Conservation (phyloP, 495 filamentous ascomycete species). For the Podospora comata region DNA sequence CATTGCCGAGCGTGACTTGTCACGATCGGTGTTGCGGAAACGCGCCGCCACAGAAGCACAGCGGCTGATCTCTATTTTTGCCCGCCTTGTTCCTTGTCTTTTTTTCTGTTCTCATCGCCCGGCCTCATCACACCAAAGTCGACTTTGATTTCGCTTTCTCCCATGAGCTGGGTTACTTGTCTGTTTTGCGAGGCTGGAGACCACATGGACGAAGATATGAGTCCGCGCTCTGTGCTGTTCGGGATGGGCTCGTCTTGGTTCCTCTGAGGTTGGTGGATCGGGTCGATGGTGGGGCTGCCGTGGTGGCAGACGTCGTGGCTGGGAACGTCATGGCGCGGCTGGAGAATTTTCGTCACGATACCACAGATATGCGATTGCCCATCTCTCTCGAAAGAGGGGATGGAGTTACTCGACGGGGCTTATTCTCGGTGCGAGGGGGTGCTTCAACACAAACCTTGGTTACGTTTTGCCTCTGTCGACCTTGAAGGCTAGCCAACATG, state of each 20-base stretch:
- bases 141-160: slow-evolving; percentile 12
- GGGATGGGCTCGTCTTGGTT: slow-evolving; percentile 34
- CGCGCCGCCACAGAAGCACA: slow-evolving; percentile 99
- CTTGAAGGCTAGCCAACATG: slow-evolving; percentile 19
- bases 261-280: slow-evolving; percentile 39
- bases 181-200: slow-evolving; percentile 37
- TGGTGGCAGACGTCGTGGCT: slow-evolving; percentile 36
- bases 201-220: slow-evolving; percentile 81
- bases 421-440: slow-evolving; percentile 99
- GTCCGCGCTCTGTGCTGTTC: slow-evolving; percentile 59
- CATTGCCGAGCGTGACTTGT: slow-evolving; percentile 54
- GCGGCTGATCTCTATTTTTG: slow-evolving; percentile 50
- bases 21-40: slow-evolving; percentile 67
- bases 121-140: slow-evolving; percentile 43
- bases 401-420: slow-evolving; percentile 99
- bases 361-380: slow-evolving; percentile 99
- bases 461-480: background rate
- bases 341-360: slow-evolving; percentile 78
- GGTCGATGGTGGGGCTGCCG: slow-evolving; percentile 39
- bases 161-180: slow-evolving; percentile 7
- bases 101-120: slow-evolving; percentile 33
- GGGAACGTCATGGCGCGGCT: slow-evolving; percentile 39
- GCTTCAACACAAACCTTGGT: slow-evolving; percentile 31
- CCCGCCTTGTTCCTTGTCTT: slow-evolving; percentile 59
- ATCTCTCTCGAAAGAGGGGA: slow-evolving; percentile 45